These are phyloP conservation scores for Arthrobotrys conoides DNA, from an alignment of 2,329 filamentous ascomycete species.

Conservation along the genomic window DNA sequence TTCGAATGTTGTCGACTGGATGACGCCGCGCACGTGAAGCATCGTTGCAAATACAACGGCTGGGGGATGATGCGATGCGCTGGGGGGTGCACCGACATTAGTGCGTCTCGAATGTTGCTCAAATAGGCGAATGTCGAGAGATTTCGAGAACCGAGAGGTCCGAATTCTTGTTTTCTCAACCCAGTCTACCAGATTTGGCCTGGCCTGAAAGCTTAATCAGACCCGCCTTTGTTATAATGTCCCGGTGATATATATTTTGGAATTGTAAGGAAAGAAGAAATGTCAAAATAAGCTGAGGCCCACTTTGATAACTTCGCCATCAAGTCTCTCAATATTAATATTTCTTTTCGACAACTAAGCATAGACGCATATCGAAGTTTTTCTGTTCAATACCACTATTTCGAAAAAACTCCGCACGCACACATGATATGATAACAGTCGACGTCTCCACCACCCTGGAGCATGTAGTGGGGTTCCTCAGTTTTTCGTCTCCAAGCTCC, in stretches of 20 bases:
- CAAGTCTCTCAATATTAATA: constrained; percentile 11
- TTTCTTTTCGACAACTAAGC: neutral
- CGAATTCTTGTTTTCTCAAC: constrained; percentile 34
- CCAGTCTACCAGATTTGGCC: constrained; percentile 26
- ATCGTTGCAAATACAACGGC: constrained; percentile 26
- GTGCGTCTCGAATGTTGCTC: constrained; percentile 51
- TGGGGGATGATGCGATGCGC: constrained; percentile 30
- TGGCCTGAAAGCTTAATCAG: constrained; percentile 43
- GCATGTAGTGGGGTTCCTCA: neutral
- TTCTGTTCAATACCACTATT: constrained; percentile 3
- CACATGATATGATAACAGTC: constrained; percentile 15
- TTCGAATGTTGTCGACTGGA: constrained; percentile 13
- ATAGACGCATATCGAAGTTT: neutral
- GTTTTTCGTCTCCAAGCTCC: constrained; percentile 4
- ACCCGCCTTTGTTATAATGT: constrained; percentile 12
- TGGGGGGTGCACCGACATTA: constrained; percentile 40
- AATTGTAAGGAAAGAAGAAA: neutral
- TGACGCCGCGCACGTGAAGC: constrained; percentile 36
- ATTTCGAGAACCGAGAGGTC: constrained; percentile 5
- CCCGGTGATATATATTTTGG: constrained; percentile 25
- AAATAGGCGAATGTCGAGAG: constrained; percentile 34
- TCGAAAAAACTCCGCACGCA: constrained; percentile 12
- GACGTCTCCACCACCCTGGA: constrained; percentile 19
- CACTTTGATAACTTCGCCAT: constrained; percentile 4
- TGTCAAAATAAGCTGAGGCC: constrained; percentile 34